Conservation (phyloP, 176 grass and related monocot genomes). For the Paspalum notatum region DNA sequence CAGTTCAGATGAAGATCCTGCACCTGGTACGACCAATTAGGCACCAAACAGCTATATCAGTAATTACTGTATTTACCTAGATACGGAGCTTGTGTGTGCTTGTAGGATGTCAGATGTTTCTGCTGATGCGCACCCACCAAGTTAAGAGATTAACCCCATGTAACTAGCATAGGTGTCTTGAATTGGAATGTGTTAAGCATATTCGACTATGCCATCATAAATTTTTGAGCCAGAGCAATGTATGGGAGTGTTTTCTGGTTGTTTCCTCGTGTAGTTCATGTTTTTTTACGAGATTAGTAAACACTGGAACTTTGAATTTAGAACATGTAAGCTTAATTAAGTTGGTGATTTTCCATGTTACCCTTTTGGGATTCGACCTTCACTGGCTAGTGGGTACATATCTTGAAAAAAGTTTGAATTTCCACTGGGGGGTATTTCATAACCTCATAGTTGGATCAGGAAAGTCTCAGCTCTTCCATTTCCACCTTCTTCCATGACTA, state of each 20-base stretch:
- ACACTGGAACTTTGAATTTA: background rate
- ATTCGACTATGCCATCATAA: background rate
- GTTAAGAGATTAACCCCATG: background rate
- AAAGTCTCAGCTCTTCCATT: background rate
- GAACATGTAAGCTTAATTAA: constrained; percentile 9
- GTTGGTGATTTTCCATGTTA: background rate
- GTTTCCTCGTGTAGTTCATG: constrained; percentile 12
- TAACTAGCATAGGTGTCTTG: constrained; percentile 30
- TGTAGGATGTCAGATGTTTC: constrained; percentile 21
- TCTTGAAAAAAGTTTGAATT: background rate
- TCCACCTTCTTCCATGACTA: background rate
- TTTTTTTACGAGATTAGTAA: background rate
- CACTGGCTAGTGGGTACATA: background rate
- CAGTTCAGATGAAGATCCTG: background rate
- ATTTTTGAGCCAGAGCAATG: constrained; percentile 27
- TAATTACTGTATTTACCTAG: background rate
- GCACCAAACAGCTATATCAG: background rate
- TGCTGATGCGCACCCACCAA: background rate
- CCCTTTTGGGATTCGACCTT: background rate
- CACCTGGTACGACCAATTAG: constrained; percentile 36
- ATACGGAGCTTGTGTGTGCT: constrained; percentile 14
- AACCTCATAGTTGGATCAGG: background rate
- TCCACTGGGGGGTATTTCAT: background rate
- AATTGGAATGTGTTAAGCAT: constrained; percentile 12
- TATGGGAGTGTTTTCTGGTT: constrained; percentile 5